Conservation (phyloP, 2,329 filamentous ascomycete genomes). For the Thermoascus crustaceus region DNA sequence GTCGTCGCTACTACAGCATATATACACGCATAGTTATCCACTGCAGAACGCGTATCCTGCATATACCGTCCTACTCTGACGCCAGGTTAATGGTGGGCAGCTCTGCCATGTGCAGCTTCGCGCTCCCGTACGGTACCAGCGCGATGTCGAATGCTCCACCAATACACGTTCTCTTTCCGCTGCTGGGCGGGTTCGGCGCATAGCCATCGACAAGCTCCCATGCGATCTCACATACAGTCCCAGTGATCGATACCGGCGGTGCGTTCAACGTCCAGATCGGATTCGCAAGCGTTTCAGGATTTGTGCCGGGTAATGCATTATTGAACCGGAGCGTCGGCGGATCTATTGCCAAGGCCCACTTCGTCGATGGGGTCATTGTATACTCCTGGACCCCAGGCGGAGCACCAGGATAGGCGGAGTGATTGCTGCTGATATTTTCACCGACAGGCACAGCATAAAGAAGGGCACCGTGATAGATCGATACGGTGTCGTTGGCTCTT, state of each 20-base stretch:
- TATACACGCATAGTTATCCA: too few species aligned
- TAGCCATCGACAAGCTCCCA: constrained; percentile 29
- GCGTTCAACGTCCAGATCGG: constrained; percentile 24
- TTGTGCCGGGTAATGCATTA: constrained; percentile 6
- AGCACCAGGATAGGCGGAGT: constrained; percentile 20
- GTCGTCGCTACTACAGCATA: too few species aligned
- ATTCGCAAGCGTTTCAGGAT: constrained; percentile 13
- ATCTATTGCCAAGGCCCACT: constrained; percentile 25
- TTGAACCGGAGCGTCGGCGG: constrained; percentile 27
- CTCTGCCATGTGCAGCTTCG: constrained; percentile 42
- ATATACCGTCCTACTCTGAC: too few species aligned
- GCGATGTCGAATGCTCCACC: constrained; percentile 27
- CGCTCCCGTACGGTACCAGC: constrained; percentile 41
- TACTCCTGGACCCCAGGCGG: constrained; percentile 26
- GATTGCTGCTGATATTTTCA: constrained; percentile 17
- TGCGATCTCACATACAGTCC: constrained; percentile 32
- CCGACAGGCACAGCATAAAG: constrained; percentile 37
- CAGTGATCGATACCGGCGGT: constrained; percentile 31
- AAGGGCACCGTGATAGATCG: constrained; percentile 38
- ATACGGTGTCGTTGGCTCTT: constrained; percentile 36
- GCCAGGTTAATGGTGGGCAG: constrained; percentile 23
- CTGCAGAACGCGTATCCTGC: too few species aligned
- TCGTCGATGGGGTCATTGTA: constrained; percentile 24
- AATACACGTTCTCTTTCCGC: constrained; percentile 25
- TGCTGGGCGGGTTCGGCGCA: constrained; percentile 26